Evolutionary conservation across 1,284 basidiomycete genomes (phyloP).

Genomic region (Boletus smithii): DNA sequence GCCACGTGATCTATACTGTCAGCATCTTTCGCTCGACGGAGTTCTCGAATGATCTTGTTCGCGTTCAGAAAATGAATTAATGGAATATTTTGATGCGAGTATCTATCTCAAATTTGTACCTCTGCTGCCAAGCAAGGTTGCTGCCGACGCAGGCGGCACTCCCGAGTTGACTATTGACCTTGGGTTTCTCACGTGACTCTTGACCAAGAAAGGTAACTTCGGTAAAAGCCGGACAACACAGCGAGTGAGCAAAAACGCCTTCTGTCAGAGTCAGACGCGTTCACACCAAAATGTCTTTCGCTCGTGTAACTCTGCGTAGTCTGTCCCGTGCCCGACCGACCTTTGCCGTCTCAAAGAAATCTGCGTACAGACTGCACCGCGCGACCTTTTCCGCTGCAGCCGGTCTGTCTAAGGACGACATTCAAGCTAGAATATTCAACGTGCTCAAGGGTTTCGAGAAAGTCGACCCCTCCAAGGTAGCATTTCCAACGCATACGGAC

Average conservation of each 20-base stretch:
- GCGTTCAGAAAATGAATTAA: no score
- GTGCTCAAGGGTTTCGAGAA: constrained; percentile 96
- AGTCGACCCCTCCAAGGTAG: constrained; percentile 82
- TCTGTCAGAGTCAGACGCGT: constrained; percentile 15
- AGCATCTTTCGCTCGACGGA: no score
- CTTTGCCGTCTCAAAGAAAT: constrained; percentile 33
- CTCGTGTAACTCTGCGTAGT: constrained; percentile 46
- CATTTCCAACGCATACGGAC: constrained; percentile 2
- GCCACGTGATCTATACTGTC: no score
- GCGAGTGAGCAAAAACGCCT: constrained; percentile 2
- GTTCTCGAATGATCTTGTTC: no score
- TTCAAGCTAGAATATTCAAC: constrained; percentile 81
- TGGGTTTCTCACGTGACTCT: background rate
- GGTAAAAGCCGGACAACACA: constrained; percentile 26
- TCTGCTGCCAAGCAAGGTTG: no score
- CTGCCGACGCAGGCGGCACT: no score
- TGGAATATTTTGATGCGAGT: no score
- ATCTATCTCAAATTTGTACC: no score
- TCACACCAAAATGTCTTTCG: constrained; percentile 46
- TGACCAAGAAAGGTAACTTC: constrained; percentile 3
- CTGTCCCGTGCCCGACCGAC: constrained; percentile 38
- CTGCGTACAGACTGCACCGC: constrained; percentile 37
- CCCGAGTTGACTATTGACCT: no score
- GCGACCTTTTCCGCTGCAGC: constrained; percentile 76
- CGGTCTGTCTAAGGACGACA: constrained; percentile 71